Percentiles rank a stretch among this genome's conserved stretches.
Evolutionary conservation across 768 basidiomycete genomes (phyloP).

Genomic region (Pholiota microspora): DNA sequence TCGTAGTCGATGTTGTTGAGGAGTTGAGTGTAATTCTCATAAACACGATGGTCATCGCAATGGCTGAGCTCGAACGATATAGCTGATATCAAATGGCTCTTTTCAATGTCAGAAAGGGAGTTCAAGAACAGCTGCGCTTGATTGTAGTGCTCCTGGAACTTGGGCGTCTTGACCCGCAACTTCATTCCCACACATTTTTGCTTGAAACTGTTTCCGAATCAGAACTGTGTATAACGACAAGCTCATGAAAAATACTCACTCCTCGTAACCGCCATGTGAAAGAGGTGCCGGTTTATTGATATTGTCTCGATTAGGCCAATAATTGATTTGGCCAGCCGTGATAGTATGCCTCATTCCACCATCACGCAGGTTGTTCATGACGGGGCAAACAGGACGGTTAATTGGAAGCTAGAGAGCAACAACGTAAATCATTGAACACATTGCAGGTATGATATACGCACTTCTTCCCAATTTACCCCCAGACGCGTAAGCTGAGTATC

Average conservation of each 20-base stretch:
- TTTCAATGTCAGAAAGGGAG: conserved; percentile 68
- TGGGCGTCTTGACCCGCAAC: conserved; percentile 59
- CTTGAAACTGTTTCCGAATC: conserved; percentile 34
- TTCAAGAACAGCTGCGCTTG: conserved; percentile 86
- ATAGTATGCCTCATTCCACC: conserved; percentile 59
- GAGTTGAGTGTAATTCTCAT: conserved; percentile 61
- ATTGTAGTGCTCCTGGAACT: conserved; percentile 75
- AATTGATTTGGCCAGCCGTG: conserved; percentile 60
- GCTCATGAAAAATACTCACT: conserved; percentile 33
- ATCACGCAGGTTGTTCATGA: conserved; percentile 67
- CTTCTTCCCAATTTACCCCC: conserved; percentile 78
- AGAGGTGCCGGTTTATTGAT: conserved; percentile 45
- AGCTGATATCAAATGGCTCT: conserved; percentile 66
- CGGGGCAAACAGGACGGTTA: conserved; percentile 76
- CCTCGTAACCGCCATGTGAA: conserved; percentile 54
- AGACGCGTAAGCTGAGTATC: conserved; percentile 83
- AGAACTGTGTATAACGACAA: neutral
- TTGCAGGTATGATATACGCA: conserved; percentile 17
- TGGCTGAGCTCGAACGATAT: conserved; percentile 84
- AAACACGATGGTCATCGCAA: conserved; percentile 74
- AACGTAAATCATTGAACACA: neutral
- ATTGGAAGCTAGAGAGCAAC: conserved; percentile 61
- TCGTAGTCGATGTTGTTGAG: conserved; percentile 74
- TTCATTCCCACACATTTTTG: conserved; percentile 54
- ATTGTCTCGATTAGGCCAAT: conserved; percentile 77